Percentiles rank a stretch among this genome's conserved stretches.
Conservation (phyloP, 768 basidiomycete species). For the Tephrocybe sp. region DNA sequence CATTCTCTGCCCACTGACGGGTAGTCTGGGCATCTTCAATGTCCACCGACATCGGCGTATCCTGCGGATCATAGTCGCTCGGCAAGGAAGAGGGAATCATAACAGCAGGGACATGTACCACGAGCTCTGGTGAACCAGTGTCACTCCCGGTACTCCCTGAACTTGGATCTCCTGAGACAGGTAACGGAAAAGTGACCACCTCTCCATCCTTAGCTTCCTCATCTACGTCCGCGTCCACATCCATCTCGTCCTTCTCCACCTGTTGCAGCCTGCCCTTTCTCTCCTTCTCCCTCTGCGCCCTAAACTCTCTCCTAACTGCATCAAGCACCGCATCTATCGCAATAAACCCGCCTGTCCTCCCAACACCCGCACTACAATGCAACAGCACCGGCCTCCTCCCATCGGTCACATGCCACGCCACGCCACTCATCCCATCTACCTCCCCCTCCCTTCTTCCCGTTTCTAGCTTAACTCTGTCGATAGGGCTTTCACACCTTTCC, state of each 20-base stretch:
- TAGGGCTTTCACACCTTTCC: slow-evolving; percentile 14
- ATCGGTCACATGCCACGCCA: slow-evolving; percentile 52
- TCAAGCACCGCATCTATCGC: slow-evolving; percentile 86
- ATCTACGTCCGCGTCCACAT: too few species aligned
- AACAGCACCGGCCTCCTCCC: slow-evolving; percentile 61
- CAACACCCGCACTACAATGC: slow-evolving; percentile 95
- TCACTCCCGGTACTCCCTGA: neutral
- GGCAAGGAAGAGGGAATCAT: slow-evolving; percentile 23
- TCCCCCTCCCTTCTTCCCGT: slow-evolving; percentile 11
- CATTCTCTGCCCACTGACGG: slow-evolving; percentile 47
- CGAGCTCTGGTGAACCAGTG: slow-evolving; percentile 8
- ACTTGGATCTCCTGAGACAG: slow-evolving; percentile 3
- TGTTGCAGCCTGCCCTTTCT: neutral
- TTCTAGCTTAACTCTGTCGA: slow-evolving; percentile 6
- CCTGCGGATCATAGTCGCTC: slow-evolving; percentile 17
- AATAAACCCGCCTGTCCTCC: slow-evolving; percentile 92
- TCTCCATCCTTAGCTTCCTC: too few species aligned
- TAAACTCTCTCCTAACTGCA: slow-evolving; percentile 62
- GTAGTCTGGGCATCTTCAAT: slow-evolving; percentile 22
- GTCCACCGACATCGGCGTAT: neutral
- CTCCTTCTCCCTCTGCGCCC: slow-evolving; percentile 15
- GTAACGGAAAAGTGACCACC: slow-evolving; percentile 14
- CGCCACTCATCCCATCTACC: slow-evolving; percentile 55
- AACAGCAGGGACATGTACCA: slow-evolving; percentile 29
- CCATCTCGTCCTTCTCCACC: slow-evolving; percentile 24